Conservation (phyloP, 192 early-diverging fungal genomes). For the Backusella circina region DNA sequence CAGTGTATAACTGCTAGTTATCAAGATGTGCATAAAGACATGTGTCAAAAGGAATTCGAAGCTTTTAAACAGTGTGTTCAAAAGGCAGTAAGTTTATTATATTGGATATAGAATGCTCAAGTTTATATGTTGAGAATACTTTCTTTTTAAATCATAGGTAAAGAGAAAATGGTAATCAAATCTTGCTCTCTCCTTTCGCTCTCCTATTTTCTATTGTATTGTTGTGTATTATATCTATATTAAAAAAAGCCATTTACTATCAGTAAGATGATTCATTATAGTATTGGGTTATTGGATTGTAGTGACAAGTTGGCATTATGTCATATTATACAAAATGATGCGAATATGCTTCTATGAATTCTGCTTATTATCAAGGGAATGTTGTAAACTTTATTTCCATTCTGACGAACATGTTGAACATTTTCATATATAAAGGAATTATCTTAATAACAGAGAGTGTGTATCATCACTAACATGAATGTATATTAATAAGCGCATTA, state of each 20-base stretch:
- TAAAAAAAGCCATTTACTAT: too few relatives aligned
- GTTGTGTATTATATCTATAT: too few relatives aligned
- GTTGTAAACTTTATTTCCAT: not conserved
- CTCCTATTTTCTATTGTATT: not conserved
- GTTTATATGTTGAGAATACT: not conserved
- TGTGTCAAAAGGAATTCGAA: slow-evolving; percentile 55
- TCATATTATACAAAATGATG: too few relatives aligned
- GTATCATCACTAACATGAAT: too few relatives aligned
- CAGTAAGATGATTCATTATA: too few relatives aligned
- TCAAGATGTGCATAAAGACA: slow-evolving; percentile 52
- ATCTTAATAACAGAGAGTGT: too few relatives aligned
- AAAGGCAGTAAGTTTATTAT: slow-evolving; percentile 37
- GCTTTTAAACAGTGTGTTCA: slow-evolving; percentile 57
- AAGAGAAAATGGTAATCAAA: not conserved
- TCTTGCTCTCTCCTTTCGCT: too few relatives aligned
- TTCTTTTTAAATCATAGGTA: not conserved
- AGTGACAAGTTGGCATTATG: too few relatives aligned
- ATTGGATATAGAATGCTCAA: not conserved
- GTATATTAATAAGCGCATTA: too few relatives aligned
- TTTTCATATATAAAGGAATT: too few relatives aligned
- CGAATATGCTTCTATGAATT: not conserved
- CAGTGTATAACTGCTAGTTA: slow-evolving; percentile 45
- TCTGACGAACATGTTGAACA: not conserved
- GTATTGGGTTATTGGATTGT: too few relatives aligned
- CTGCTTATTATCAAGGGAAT: not conserved